phyloP scores from a whole-genome alignment of 768 basidiomycete species.

The Pulveroboletus sp. region DNA sequence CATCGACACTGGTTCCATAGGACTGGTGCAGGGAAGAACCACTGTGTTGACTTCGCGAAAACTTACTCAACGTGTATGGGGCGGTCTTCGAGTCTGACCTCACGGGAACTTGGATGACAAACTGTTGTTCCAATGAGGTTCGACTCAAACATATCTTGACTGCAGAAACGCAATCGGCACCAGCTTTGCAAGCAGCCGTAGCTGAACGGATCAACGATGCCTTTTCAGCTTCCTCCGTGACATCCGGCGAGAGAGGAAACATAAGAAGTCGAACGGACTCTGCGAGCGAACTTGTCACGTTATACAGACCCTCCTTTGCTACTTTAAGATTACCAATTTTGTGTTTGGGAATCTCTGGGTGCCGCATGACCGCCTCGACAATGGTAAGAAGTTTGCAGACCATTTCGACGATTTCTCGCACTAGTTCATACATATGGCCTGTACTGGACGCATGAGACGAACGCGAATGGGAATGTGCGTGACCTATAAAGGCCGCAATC shows the following conservation, averaged over 20 bases:
- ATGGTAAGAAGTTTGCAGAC: conserved; percentile 88
- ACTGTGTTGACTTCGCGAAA: conserved; percentile 38
- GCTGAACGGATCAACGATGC: conserved; percentile 74
- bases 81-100: conserved; percentile 41
- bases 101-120: conserved; percentile 60
- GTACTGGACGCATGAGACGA: conserved; percentile 89
- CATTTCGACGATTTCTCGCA: conserved; percentile 91
- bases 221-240: conserved; percentile 82
- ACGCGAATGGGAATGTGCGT: conserved; percentile 89
- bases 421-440: conserved; percentile 90
- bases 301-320: conserved; percentile 79
- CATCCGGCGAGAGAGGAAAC: conserved; percentile 36
- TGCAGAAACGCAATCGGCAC: conserved; percentile 81
- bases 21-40: conserved; percentile 35
- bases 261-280: conserved; percentile 82
- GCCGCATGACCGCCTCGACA: conserved; percentile 81
- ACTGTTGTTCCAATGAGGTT: conserved; percentile 54
- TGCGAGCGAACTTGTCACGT: conserved; percentile 79
- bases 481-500: conserved; percentile 96
- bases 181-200: conserved; percentile 81
- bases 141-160: conserved; percentile 79
- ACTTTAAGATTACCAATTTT: conserved; percentile 61
- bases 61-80: conserved; percentile 46
- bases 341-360: conserved; percentile 61
- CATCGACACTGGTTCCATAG: conserved; percentile 40